These are phyloP conservation scores for Aspergillus steynii DNA, from an alignment of 495 filamentous ascomycete genomes.

Conservation along the genomic window DNA sequence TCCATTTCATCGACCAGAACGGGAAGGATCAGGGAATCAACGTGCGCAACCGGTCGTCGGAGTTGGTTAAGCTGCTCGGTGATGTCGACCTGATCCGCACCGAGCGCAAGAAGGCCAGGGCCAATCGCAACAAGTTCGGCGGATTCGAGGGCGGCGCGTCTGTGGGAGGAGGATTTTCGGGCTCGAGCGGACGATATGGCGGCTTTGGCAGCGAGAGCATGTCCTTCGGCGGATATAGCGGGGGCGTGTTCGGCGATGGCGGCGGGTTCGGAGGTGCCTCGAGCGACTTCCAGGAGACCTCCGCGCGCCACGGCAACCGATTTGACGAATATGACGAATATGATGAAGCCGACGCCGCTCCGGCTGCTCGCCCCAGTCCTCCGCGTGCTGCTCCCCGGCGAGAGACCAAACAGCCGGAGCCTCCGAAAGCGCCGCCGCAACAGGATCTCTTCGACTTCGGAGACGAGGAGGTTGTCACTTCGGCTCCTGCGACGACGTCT, in stretches of 20 bases:
- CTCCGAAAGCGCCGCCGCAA: slow-evolving; percentile 75
- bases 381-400: slow-evolving; percentile 32
- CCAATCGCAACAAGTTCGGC: slow-evolving; percentile 89
- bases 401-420: slow-evolving; percentile 60
- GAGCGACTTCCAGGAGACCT: slow-evolving; percentile 67
- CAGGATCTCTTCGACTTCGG: slow-evolving; percentile 83
- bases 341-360: slow-evolving; percentile 69
- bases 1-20: slow-evolving; percentile 94
- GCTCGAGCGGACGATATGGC: slow-evolving; percentile 67
- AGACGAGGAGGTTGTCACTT: slow-evolving; percentile 62
- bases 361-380: slow-evolving; percentile 41
- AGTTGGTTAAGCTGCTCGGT: slow-evolving; percentile 86
- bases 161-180: slow-evolving; percentile 55
- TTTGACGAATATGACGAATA: slow-evolving; percentile 98
- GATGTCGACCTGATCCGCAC: slow-evolving; percentile 92
- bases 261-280: slow-evolving; percentile 75
- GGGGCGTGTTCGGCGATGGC: slow-evolving; percentile 89
- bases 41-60: slow-evolving; percentile 93
- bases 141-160: slow-evolving; percentile 83
- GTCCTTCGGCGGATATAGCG: slow-evolving; percentile 80
- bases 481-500: slow-evolving; percentile 43
- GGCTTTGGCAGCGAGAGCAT: slow-evolving; percentile 82
- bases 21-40: slow-evolving; percentile 99
- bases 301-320: slow-evolving; percentile 62
- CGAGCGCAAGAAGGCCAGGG: slow-evolving; percentile 90